These are phyloP conservation scores for Telopea speciosissima DNA, from an alignment of 177 flowering plant species.

Conservation along the genomic window DNA sequence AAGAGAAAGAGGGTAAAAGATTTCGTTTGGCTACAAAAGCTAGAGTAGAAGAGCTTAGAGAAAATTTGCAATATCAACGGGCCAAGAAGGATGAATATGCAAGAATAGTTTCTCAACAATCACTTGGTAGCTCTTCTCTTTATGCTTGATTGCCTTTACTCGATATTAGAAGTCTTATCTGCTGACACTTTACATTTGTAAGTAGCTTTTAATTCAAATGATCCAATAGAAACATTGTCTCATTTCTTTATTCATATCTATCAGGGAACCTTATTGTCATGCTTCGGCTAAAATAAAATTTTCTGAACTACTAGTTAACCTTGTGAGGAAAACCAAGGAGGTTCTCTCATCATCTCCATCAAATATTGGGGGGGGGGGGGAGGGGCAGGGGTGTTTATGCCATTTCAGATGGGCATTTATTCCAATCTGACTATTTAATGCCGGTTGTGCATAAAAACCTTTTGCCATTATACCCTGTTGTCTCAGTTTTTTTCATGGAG, in stretches of 20 bases:
- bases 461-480: too few relatives aligned
- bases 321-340: too few relatives aligned
- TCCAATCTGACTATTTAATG: too few relatives aligned
- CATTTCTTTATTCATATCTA: neutral
- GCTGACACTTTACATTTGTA: neutral
- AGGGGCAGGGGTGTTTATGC: too few relatives aligned
- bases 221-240: neutral
- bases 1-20: conserved; percentile 47
- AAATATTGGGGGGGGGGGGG: too few relatives aligned
- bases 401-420: too few relatives aligned
- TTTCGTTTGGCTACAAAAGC: conserved; percentile 50
- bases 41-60: conserved; percentile 51
- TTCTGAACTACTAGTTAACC: too few relatives aligned
- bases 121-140: conserved; percentile 34
- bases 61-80: conserved; percentile 40
- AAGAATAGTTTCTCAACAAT: conserved; percentile 48
- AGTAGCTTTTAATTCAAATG: neutral
- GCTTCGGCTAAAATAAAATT: neutral
- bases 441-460: too few relatives aligned
- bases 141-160: neutral
- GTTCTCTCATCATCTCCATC: too few relatives aligned
- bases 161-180: neutral
- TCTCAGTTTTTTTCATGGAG: too few relatives aligned
- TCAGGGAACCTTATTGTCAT: neutral
- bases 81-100: conserved; percentile 53